Evolutionary conservation across 2,329 filamentous ascomycete species (phyloP), one percentile per base, ranked within the genome.

Genomic region (Monilinia fructigena): DNA sequence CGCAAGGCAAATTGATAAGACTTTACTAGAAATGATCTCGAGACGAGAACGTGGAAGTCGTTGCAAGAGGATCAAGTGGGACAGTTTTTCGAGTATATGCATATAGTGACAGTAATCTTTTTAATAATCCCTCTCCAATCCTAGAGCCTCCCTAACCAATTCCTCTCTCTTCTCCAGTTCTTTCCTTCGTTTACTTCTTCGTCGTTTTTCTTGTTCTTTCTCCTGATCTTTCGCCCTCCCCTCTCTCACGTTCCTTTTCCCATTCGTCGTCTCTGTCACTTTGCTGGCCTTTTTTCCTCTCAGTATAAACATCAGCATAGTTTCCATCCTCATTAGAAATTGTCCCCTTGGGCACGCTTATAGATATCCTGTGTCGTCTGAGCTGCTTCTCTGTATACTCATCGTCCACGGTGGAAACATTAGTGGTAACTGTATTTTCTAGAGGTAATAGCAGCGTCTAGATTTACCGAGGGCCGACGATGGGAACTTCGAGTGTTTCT

Each of bases 401-500:
- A n/a, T 54, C 6, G n/a, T 23, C 14, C 26, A 8, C 40, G 4
- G 26, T 16, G 31, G 28, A 26, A 11, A 28, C 18, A 35, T 26
- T 16, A 20, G n/a, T 8, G 4, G 18, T 23, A 28, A 11, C 28
- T n/a, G 26, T 59, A 14, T 18, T 47, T 47, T 47, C 18, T 47
- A 26, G 26, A n/a, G 20, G 20, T 31, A 20, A 48, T 5, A 59
- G 10, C 7, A 16, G n/a, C 28, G 20, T 48, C 56, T 2, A 59
- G 35, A 35, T 59, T 40, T 23, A 59, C 20, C 1, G 42, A 59
- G 31, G 26, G 56, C 23, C 56, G 23, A 5, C 48, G 56, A 48
- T 18, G 42, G 35, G 56, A 59, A 35, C 26, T 47, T 42, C 42
- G 26, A 2, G 56, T 59, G 12, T 48, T 59, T 48, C 56, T 59